Evolutionary conservation across 129 eudicot genomes (phyloP).

Genomic region (Daucus carota): DNA sequence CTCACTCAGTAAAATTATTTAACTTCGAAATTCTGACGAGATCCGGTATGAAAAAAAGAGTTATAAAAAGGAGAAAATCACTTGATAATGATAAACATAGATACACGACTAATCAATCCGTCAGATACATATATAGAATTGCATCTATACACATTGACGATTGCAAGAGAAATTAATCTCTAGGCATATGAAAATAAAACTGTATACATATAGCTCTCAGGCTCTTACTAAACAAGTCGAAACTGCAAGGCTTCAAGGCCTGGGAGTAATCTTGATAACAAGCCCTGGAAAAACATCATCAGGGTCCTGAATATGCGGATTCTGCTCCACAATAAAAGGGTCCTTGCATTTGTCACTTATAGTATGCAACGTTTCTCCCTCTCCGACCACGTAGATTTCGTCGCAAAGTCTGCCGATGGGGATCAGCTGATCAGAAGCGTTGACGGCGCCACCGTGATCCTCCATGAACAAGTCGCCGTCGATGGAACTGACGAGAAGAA

Average conservation of each 20-base stretch:
- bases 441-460: not conserved
- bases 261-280: conserved; percentile 14
- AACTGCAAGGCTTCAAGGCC: not conserved
- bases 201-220: not conserved
- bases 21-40: no score
- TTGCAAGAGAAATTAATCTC: not conserved
- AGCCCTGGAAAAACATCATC: conserved; percentile 13
- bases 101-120: conserved; percentile 2
- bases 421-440: not conserved
- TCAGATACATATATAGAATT: not conserved
- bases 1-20: no score
- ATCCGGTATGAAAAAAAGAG: no score
- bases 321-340: conserved; percentile 4
- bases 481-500: not conserved
- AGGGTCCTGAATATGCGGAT: conserved; percentile 10
- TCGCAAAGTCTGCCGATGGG: conserved; percentile 1
- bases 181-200: not conserved
- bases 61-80: not conserved
- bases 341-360: conserved; percentile 10
- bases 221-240: not conserved
- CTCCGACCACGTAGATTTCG: conserved; percentile 3
- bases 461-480: not conserved
- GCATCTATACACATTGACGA: not conserved
- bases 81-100: not conserved
- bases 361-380: conserved; percentile 3